Base-by-base conservation (phyloP, 352 stramenopile species). In the Phytophthora fragariae region DNA sequence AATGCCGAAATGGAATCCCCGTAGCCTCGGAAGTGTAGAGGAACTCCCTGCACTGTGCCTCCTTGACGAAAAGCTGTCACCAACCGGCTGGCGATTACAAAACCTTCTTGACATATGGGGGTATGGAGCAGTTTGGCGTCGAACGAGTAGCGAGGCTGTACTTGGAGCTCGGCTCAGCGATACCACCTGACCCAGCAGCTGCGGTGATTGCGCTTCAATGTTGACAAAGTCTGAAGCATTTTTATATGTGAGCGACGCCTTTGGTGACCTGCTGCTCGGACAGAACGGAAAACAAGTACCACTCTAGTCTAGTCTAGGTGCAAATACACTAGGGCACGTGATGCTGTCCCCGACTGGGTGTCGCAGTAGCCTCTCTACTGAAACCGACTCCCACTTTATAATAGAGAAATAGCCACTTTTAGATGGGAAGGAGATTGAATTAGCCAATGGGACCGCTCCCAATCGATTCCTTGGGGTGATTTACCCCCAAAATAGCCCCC, bases 211-310 rank as follows among this genome's bases (percentile, higher is more conserved):
- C 37, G 35, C 37, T 44, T 15, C 37, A 44, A 44, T 14, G 37
- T 31, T 53, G 21, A 15, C 44, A 50, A 56, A 21, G 3, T 6
- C 57, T 73, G 65, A 68, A 68, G 58, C 65, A 62, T 75, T 67
- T 71, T 66, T 75, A 61, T 70, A 61, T 75, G 46, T 55, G 68
- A 65, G 56, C 37, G 49, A 12, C 41, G n/a, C 14, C 24, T 53
- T 65, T 47, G 31, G 31, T 63, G 53, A 63, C 27, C 33, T 62
- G 57, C 29, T 54, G 58, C 11, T 63, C 19, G 31, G 14, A 44
- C 10, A 41, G 35, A 41, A 41, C 35, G 58, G 62, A 62, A 55
- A 39, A 70, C 24, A 17, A 74, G 21, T 53, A 70, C 65, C 60
- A 27, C 24, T 27, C 2, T 3, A 27, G 24, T 27, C 24, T 27